A percentile compares a stretch with the other conserved stretches of the same genome.
phyloP scores from a whole-genome alignment of 352 stramenopile genomes.

The Globisporangium cederbergense region DNA sequence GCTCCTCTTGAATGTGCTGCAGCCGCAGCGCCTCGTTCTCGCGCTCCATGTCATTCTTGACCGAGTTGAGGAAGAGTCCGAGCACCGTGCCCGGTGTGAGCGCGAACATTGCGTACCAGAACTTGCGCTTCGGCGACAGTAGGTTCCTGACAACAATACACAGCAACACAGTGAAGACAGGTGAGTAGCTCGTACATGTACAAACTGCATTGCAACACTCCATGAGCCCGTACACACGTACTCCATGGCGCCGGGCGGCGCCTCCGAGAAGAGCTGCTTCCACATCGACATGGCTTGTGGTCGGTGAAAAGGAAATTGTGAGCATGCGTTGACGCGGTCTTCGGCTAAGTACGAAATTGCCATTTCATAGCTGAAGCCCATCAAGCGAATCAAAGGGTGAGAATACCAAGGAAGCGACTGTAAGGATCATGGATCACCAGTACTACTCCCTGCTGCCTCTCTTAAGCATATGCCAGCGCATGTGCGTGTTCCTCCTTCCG shows the following conservation, averaged over 20 bases:
- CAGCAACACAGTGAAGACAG: not conserved
- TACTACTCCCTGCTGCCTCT: too few relatives aligned
- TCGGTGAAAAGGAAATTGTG: not conserved
- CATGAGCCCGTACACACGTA: conserved; percentile 13
- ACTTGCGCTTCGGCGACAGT: conserved; percentile 57
- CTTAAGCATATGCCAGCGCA: too few relatives aligned
- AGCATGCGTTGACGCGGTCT: not conserved
- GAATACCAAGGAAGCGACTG: too few relatives aligned
- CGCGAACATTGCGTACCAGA: conserved; percentile 65
- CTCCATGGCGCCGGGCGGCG: conserved; percentile 63
- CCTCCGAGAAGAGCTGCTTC: conserved; percentile 76
- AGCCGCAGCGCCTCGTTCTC: conserved; percentile 58
- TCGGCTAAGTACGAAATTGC: not conserved
- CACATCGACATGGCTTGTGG: conserved; percentile 28
- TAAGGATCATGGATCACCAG: too few relatives aligned
- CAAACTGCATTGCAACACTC: not conserved
- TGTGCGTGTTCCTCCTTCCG: too few relatives aligned
- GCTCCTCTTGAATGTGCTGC: conserved; percentile 38
- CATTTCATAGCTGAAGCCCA: not conserved
- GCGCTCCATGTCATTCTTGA: conserved; percentile 65
- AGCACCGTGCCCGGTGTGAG: conserved; percentile 64
- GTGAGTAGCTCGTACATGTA: not conserved
- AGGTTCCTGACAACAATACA: conserved; percentile 35
- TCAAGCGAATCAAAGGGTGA: not conserved
- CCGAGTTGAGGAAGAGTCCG: conserved; percentile 64